Base-by-base conservation (phyloP, 2,329 filamentous ascomycete genomes). In the Xylariales sp. region DNA sequence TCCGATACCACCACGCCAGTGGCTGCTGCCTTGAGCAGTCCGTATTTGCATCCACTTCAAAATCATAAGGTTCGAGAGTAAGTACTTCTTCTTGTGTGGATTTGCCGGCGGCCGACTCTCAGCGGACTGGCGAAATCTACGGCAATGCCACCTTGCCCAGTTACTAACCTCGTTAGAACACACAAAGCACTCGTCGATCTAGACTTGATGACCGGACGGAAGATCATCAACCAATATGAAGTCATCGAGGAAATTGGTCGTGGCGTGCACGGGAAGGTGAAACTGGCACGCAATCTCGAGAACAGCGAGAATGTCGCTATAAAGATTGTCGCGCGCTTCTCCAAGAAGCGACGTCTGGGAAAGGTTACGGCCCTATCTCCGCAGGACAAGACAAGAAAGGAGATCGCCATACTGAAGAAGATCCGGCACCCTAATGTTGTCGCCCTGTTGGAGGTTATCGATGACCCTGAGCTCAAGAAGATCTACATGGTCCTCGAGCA, bases 401-500 rank as follows among this genome's bases (percentile, higher is more conserved):
- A 98, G 68, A 95, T 98, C 49, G 93, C 93, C 58, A 97, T 98
- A 44, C 73, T 98, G 55, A 98, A 98, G 65, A 98, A 98, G 70
- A 95, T 95, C 40, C 84, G 91, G 21, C 93, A 98, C 62, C 84
- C 88, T n/a, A 96, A 98, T 57, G 88, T 98, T 29, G 93, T 98
- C 48, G 90, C 88, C 54, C 73, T 98, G 28, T 77, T 97, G 49
- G 93, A 98, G 66, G 90, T 98, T 56, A 97, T 98, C 55, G 93
- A 98, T 60, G 93, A 98, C 60, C 91, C 91, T 2, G 88, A 89
- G 55, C 80, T 89, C 44, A 93, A 94, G 68, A 98, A 98, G 68
- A 95, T 98, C 47, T 98, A 98, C 67, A 91, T 98, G 68, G 88
- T 97, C 15, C 76, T 98, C 31, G 93, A 98, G 63, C 91, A 91